Conservation (phyloP, 441 rosid genomes). For the Syzygium syzygioides region DNA sequence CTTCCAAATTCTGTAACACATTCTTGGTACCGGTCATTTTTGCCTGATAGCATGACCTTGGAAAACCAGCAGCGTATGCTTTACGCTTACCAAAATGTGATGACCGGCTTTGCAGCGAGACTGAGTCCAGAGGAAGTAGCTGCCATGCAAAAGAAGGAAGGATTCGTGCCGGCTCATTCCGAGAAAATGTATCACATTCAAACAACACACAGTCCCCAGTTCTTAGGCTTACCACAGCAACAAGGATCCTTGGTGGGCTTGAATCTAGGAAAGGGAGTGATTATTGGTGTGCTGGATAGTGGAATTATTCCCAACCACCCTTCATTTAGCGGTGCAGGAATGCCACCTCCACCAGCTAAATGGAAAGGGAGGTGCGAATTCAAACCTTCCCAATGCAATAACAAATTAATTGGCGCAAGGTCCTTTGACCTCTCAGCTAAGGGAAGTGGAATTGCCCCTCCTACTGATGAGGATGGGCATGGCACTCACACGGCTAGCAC, state of each 20-base stretch:
- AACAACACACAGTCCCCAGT: slow-evolving; percentile 28
- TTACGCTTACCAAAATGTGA: slow-evolving; percentile 25
- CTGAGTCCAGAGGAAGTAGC: slow-evolving; percentile 26
- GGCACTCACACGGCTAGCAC: slow-evolving; percentile 83
- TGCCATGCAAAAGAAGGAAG: slow-evolving; percentile 23
- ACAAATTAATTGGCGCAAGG: slow-evolving; percentile 41
- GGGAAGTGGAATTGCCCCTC: slow-evolving; percentile 2
- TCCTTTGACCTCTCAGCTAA: slow-evolving; percentile 22
- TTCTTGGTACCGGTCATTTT: slow-evolving; percentile 35
- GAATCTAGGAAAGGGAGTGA: slow-evolving; percentile 36
- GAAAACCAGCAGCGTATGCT: slow-evolving; percentile 11
- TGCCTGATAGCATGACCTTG: slow-evolving; percentile 16
- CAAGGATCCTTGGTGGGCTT: slow-evolving; percentile 24
- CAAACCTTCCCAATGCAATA: slow-evolving; percentile 22
- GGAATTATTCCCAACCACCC: slow-evolving; percentile 36
- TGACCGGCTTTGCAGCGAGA: slow-evolving; percentile 41
- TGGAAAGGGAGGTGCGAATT: slow-evolving; percentile 62
- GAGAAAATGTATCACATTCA: slow-evolving; percentile 12
- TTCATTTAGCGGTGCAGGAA: slow-evolving; percentile 36
- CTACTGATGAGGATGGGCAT: slow-evolving; percentile 51
- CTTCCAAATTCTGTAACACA: too few species aligned
- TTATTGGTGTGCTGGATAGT: slow-evolving; percentile 36
- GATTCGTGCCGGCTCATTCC: slow-evolving; percentile 24
- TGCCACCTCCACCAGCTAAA: slow-evolving; percentile 43
- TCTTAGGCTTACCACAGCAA: slow-evolving; percentile 29